Base-by-base conservation (phyloP, 345 rosid genomes). In the Acer yangbiense region DNA sequence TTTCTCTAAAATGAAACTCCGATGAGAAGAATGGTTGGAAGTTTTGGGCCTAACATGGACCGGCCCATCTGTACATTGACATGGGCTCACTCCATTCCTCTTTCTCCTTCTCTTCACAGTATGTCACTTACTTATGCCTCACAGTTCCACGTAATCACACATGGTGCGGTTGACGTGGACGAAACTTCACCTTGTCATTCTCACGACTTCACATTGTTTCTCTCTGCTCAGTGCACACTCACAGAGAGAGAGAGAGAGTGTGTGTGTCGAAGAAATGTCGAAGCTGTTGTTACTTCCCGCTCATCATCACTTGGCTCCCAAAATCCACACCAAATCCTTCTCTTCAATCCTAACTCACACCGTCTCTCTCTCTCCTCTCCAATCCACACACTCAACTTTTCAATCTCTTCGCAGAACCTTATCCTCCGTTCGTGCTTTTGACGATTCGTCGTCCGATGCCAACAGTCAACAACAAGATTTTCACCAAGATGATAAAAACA, bases 361-460 rank as follows among this genome's bases (percentile, higher is more conserved):
- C 18, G 50, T 46, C 50, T 46, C 12, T 46, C 65, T 76, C 16
- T 81, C 79, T 68, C 83, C 85, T 73, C 86, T 69, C 64, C 80
- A 67, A n/a, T 18, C 16, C 78, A 9, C 70, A 0, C 70, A 32
- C 52, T 52, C 35, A 10, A 48, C 67, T 12, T 23, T 16, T 32
- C 57, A 23, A 55, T 52, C 70, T 72, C 68, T 21, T 79, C 64
- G 17, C 73, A 72, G 81, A 65, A 75, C 46, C 67, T 64, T 90
- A 43, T 1, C 10, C 72, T 85, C 94, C 14, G 75, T 83, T 71
- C 86, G 88, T 55, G 92, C 97, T 44, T 92, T 92, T 76, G 97
- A 88, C 60, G 92, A 87, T 46, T 91, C 93, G 9, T 85, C 91
- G 5, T 68, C 95, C 52, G 83, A 81, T 11, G 78, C 82, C 64